Percentiles rank a stretch among this genome's conserved stretches.
Evolutionary conservation across 2,329 filamentous ascomycete genomes (phyloP).

Genomic region (Parastagonospora nodorum): DNA sequence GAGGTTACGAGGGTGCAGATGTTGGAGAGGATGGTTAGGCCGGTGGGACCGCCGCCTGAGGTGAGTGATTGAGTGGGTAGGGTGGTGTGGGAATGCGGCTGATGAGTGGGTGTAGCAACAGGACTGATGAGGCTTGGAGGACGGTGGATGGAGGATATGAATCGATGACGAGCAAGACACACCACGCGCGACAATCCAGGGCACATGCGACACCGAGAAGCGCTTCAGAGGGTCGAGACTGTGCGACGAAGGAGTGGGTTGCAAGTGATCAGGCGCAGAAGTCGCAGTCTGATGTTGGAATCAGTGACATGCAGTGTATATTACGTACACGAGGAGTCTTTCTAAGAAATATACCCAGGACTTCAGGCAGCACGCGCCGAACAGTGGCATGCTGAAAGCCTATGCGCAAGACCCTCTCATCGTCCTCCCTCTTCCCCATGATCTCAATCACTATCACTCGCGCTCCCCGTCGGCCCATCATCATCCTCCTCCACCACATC

Average conservation of each 20-base stretch:
- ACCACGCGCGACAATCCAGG: no score
- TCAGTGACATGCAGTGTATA: no score
- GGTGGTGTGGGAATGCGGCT: slow-evolving; percentile 51
- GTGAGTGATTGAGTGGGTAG: slow-evolving; percentile 41
- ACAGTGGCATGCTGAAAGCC: background rate
- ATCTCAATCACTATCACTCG: slow-evolving; percentile 51
- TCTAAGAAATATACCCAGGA: no score
- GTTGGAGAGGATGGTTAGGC: slow-evolving; percentile 74
- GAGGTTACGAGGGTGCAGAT: slow-evolving; percentile 79
- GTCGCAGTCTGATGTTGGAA: no score
- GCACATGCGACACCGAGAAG: no score
- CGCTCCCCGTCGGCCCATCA: slow-evolving; percentile 53
- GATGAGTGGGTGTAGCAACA: slow-evolving; percentile 17
- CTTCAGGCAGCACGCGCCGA: background rate
- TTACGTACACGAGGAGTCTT: no score
- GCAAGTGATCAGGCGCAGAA: no score
- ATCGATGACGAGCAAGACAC: no score
- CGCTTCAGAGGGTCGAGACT: no score
- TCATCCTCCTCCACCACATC: slow-evolving; percentile 58
- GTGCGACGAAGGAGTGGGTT: no score
- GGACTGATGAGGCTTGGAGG: slow-evolving; percentile 16
- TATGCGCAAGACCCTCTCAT: background rate
- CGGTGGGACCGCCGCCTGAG: slow-evolving; percentile 69
- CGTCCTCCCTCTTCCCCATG: background rate
- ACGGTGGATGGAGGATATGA: background rate